Evolutionary conservation across 169 alveolate genomes (phyloP), one percentile per base, ranked within the genome.

Genomic region (Theileria parva): DNA sequence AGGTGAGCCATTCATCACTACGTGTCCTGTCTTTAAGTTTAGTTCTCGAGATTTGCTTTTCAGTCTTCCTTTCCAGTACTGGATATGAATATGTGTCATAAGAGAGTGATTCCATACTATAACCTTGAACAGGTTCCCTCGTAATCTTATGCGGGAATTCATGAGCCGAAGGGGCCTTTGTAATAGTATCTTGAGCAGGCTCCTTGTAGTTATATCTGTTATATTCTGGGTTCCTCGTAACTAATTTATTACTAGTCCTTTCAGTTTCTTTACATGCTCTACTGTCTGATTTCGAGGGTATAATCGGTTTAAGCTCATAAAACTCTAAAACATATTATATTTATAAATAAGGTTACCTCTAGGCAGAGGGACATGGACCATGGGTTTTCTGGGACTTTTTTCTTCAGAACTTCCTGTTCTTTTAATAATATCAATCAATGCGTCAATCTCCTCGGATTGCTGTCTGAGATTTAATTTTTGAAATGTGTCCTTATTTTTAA

Each of bases 351-450:
- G 12, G 53, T 63, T 63, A 63, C 71, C 71, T 63, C 71, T 63
- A 39, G 71, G 71, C 3, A 63, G 71, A 2, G 71, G 71, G 3
- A 63, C 71, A 39, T 63, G 71, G 7, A 63, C 51, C 71, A 63
- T 15, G 71, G 71, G 71, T 39, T 6, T 63, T 32, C 39, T 6
- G 71, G 17, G 19, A 17, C 39, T 34, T 4, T 19, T n/a, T 39
- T 21, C 23, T 17, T 21, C 51, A 30, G 25, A 32, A 21, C 25
- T 63, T 8, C 71, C 71, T 2, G 71, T 23, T 13, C 39, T 63
- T 30, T 63, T 63, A 27, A 63, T 63, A 39, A 63, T 63, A 63
- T 63, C 71, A 12, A 63, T 21, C 71, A 63, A 32, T 23, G 44
- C 27, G 0, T 63, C 71, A 17, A 63, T 15, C 50, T 63, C 71